Conservation (phyloP, 2,329 filamentous ascomycete genomes). For the Ceratocystis cubensis region DNA sequence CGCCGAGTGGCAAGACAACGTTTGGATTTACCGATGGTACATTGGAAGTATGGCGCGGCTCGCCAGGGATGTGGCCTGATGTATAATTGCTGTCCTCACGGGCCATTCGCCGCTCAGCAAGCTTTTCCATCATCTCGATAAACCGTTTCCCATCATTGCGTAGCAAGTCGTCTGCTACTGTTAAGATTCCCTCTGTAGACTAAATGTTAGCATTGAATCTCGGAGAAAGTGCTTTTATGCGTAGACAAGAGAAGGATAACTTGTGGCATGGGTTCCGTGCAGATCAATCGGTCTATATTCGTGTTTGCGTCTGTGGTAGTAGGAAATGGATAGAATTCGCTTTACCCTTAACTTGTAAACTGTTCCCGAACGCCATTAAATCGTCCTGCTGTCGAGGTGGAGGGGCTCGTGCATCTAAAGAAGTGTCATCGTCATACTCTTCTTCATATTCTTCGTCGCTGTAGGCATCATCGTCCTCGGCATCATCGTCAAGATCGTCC, state of each 20-base stretch:
- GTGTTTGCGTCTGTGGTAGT: too few relatives aligned
- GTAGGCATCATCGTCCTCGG: conserved; percentile 28
- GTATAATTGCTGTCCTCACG: conserved; percentile 61
- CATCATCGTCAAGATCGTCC: conserved; percentile 46
- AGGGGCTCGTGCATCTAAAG: conserved; percentile 45
- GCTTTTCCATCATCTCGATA: conserved; percentile 99
- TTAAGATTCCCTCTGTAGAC: conserved; percentile 61
- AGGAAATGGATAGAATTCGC: too few relatives aligned
- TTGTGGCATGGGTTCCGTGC: not conserved
- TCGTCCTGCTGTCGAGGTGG: conserved; percentile 52
- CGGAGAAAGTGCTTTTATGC: not conserved
- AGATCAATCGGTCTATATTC: too few relatives aligned
- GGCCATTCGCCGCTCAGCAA: conserved; percentile 93
- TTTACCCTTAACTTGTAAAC: conserved; percentile 80
- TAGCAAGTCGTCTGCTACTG: conserved; percentile 91
- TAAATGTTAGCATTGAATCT: conserved; percentile 32
- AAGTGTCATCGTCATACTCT: conserved; percentile 52
- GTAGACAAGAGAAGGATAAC: not conserved
- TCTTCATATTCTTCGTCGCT: conserved; percentile 39
- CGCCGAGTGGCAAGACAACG: conserved; percentile 51
- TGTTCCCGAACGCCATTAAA: conserved; percentile 96
- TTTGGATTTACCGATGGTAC: conserved; percentile 25
- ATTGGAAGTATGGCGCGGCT: conserved; percentile 37
- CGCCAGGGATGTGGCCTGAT: not conserved
- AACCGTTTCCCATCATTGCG: conserved; percentile 99